These are phyloP conservation scores for Buddleja alternifolia DNA, from an alignment of 257 asterid species.

Conservation along the genomic window DNA sequence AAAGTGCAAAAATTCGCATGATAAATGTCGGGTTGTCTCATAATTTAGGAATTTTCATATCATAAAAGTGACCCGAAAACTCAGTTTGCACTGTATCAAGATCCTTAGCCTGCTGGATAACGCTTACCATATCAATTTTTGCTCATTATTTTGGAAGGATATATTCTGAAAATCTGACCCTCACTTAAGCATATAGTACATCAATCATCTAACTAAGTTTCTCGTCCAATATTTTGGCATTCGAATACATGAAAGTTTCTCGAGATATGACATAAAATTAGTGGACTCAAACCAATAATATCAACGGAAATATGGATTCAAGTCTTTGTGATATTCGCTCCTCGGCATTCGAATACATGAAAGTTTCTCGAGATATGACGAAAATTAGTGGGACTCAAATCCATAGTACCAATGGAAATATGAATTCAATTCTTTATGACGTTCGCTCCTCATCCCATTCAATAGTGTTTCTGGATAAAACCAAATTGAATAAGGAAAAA, in stretches of 20 bases:
- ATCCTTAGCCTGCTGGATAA: not conserved
- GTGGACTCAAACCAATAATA: not conserved
- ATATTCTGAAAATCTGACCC: conserved; percentile 22
- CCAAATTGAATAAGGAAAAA: no score
- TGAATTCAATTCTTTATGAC: not conserved
- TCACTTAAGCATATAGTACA: not conserved
- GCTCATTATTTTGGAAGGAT: conserved; percentile 29
- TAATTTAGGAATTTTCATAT: conserved; percentile 5
- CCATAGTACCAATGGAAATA: not conserved
- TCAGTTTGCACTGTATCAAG: no score
- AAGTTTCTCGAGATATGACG: not conserved
- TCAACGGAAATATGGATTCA: not conserved
- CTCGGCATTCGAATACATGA: not conserved
- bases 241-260: conserved; percentile 1
- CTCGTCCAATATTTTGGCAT: not conserved
- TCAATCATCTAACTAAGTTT: not conserved
- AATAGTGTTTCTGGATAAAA: no score
- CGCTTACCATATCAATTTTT: conserved; percentile 2
- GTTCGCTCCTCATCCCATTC: no score
- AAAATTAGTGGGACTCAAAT: not conserved
- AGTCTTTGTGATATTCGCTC: no score
- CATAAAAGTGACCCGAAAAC: no score
- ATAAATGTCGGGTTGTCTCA: conserved; percentile 11
- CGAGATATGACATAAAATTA: not conserved
- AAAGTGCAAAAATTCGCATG: not conserved